phyloP scores from a whole-genome alignment of 2,329 filamentous ascomycete genomes.

The Ilyonectria mors-panacis region DNA sequence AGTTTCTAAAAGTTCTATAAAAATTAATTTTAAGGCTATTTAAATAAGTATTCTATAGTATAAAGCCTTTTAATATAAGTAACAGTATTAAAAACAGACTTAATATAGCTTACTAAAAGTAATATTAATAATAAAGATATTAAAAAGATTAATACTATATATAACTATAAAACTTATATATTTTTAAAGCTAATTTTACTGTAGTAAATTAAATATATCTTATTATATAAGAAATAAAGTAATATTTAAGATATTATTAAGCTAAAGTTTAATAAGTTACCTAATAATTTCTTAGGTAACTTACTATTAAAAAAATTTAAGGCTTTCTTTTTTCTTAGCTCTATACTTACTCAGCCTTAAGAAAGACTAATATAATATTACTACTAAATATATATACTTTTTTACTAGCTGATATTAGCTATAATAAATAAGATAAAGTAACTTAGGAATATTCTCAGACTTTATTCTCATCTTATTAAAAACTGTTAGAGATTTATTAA shows the following conservation, averaged over 20 bases:
- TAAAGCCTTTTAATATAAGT: not conserved
- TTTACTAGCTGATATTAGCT: not conserved
- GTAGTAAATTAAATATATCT: not conserved
- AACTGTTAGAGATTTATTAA: too few species aligned
- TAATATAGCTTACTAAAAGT: not conserved
- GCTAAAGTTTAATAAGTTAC: not conserved
- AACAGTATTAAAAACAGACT: not conserved
- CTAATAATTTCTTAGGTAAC: not conserved
- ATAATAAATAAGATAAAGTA: not conserved
- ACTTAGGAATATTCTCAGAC: too few species aligned
- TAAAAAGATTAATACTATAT: not conserved
- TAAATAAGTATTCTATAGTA: not conserved
- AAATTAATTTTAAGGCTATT: not conserved
- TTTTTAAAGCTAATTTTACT: not conserved
- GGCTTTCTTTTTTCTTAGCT: slow-evolving; percentile 1
- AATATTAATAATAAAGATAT: too few species aligned
- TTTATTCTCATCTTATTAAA: too few species aligned
- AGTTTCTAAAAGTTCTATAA: not conserved
- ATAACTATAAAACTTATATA: not conserved
- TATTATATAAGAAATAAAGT: not conserved
- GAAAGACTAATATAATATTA: slow-evolving; percentile 1
- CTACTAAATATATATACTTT: not conserved
- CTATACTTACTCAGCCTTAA: not conserved
- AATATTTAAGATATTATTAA: not conserved
- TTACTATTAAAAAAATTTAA: slow-evolving; percentile 1